Conservation (phyloP, 2,329 filamentous ascomycete species). For the Didymella sp. region DNA sequence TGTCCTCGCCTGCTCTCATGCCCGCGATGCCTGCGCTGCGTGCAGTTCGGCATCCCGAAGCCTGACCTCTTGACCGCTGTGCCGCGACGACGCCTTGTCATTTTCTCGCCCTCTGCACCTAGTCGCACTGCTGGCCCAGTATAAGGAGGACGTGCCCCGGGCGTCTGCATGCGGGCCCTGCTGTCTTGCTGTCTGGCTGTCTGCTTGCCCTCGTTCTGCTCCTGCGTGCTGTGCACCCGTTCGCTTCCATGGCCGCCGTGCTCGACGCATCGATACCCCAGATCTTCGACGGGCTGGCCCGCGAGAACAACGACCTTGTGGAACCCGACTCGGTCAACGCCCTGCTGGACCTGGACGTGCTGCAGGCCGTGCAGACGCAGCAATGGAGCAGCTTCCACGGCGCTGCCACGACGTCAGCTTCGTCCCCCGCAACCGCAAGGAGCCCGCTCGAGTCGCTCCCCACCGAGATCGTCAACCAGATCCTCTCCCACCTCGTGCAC, state of each 20-base stretch:
- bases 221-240: constrained; percentile 2
- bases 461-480: constrained; percentile 38
- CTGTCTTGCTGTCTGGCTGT: background rate
- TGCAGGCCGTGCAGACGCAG: background rate
- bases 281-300: background rate
- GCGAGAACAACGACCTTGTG: background rate
- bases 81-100: constrained; percentile 23
- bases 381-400: background rate
- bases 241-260: constrained; percentile 1
- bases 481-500: constrained; percentile 38
- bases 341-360: background rate
- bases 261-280: constrained; percentile 4
- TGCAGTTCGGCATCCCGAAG: constrained; percentile 25
- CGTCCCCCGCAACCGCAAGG: background rate
- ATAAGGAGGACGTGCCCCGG: constrained; percentile 14
- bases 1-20: background rate
- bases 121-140: constrained; percentile 3
- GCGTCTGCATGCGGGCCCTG: background rate
- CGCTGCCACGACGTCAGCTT: background rate
- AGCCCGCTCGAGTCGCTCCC: constrained; percentile 37
- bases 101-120: constrained; percentile 23
- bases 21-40: background rate
- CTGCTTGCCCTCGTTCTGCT: background rate
- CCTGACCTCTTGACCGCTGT: constrained; percentile 3
- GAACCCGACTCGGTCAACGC: background rate